Percentiles rank a stretch among this genome's conserved stretches.
These are phyloP conservation scores for Pistacia vera DNA, from an alignment of 345 rosid species.

Conservation along the genomic window DNA sequence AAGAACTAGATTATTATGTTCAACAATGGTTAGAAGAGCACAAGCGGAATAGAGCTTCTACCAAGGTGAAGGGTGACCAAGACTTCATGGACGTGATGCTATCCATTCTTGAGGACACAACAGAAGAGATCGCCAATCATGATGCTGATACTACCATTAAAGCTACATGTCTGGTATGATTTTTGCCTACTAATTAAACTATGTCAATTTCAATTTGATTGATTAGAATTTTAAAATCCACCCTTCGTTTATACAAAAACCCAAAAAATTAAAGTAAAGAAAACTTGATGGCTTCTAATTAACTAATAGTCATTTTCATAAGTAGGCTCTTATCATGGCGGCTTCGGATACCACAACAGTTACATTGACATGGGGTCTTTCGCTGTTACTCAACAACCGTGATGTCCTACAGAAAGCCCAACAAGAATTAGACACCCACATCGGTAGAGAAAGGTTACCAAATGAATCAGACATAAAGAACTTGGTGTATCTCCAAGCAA, in stretches of 20 bases:
- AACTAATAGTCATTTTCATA: not conserved
- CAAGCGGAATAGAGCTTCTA: conserved; percentile 12
- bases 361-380: conserved; percentile 45
- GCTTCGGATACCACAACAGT: conserved; percentile 42
- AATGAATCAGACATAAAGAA: conserved; percentile 35
- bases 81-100: conserved; percentile 43
- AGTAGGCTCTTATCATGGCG: conserved; percentile 41
- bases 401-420: conserved; percentile 32
- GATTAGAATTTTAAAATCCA: too few species aligned
- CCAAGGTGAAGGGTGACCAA: conserved; percentile 2
- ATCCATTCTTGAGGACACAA: conserved; percentile 13
- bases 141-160: conserved; percentile 33
- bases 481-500: conserved; percentile 38
- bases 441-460: conserved; percentile 37
- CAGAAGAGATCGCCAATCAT: conserved; percentile 1
- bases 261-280: too few species aligned
- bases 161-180: conserved; percentile 34
- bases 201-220: too few species aligned
- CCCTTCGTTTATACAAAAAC: too few species aligned
- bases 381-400: conserved; percentile 45
- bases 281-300: too few species aligned
- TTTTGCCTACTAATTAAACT: too few species aligned
- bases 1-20: conserved; percentile 27
- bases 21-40: conserved; percentile 34
- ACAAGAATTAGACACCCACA: conserved; percentile 38